Percentiles rank a stretch among this genome's conserved stretches.
phyloP scores from a whole-genome alignment of 139 green algal species.

The Nannochloris sp. region DNA sequence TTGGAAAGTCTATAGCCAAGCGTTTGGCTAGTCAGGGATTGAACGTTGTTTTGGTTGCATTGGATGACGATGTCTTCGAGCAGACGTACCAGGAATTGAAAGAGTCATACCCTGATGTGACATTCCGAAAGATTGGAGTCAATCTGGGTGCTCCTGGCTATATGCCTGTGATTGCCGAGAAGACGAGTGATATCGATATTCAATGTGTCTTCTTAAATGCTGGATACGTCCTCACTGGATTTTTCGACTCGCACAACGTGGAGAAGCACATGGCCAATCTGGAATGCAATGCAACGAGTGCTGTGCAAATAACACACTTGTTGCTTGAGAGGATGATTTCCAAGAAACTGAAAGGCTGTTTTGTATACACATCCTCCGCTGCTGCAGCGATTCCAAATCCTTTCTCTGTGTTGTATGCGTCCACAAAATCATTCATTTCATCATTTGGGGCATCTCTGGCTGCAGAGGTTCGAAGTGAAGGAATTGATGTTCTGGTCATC shows the following conservation, averaged over 20 bases:
- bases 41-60: conserved; percentile 83
- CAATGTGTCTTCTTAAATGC: conserved; percentile 87
- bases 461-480: conserved; percentile 68
- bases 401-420: conserved; percentile 76
- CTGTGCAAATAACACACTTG: conserved; percentile 82
- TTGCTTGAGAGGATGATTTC: conserved; percentile 74
- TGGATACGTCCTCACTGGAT: conserved; percentile 89
- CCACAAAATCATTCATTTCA: conserved; percentile 81
- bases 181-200: conserved; percentile 73
- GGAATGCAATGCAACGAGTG: conserved; percentile 83
- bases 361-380: conserved; percentile 85
- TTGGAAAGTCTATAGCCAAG: conserved; percentile 79
- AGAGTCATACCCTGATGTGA: conserved; percentile 41
- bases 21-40: conserved; percentile 73
- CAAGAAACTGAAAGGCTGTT: conserved; percentile 67
- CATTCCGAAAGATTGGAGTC: conserved; percentile 73
- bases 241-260: conserved; percentile 69
- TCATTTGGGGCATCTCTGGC: conserved; percentile 81
- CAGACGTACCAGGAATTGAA: conserved; percentile 56
- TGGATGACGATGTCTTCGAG: conserved; percentile 69
- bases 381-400: conserved; percentile 69
- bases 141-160: conserved; percentile 72
- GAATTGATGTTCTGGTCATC: conserved; percentile 90
- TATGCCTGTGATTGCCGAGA: conserved; percentile 51
- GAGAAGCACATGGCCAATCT: conserved; percentile 71